Evolutionary conservation across 805 yeast species (phyloP), one percentile per base, ranked within the genome.

Genomic region (Yarrowia sp.): DNA sequence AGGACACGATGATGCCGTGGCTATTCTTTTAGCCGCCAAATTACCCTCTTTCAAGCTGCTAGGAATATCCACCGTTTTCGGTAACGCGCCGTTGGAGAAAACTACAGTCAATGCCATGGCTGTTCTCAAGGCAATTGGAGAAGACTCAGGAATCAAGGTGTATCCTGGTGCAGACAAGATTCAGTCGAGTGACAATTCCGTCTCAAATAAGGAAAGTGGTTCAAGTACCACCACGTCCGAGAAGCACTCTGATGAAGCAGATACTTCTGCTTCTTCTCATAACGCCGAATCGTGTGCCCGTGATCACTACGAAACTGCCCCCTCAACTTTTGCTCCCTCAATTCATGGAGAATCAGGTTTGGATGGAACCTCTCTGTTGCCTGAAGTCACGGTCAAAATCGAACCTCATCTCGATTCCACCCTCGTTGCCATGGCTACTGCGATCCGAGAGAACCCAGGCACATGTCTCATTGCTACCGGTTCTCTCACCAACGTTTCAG

Each of bases 1-100:
- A 0, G 96, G 97, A 1, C 95, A 88, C 71, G 97, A 91, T 71
- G 97, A 91, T 70, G 87, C 89, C 1, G 81, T 89, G 49, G 96
- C 95, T 4, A 79, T 91, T 8, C 76, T 89, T 10, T 68, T 91
- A 26, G 84, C 90, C 0, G 77, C 83, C 8, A 83, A 81, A 70
- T 82, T 85, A 67, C 89, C 90, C 0, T 75, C 80, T 26, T 83
- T 84, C 74, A 73, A 82, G 16, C 74, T 89, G 10, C 69, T 85
- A 3, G 96, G 95, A 2, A 80, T 89, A n/a, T 85, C 91, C 32
- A 85, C 93, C 0, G 87, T 86, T 22, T 87, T 85, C 71, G 96
- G 96, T 1, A 87, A 87, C 68, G 84, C 90, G 0, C 78, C 88
- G 4, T 77, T 86, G 17, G 79, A 79, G 8, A 79, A 82, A 70